These are phyloP conservation scores for Uncinocarpus reesii DNA, from an alignment of 2,329 filamentous ascomycete genomes.

Conservation along the genomic window DNA sequence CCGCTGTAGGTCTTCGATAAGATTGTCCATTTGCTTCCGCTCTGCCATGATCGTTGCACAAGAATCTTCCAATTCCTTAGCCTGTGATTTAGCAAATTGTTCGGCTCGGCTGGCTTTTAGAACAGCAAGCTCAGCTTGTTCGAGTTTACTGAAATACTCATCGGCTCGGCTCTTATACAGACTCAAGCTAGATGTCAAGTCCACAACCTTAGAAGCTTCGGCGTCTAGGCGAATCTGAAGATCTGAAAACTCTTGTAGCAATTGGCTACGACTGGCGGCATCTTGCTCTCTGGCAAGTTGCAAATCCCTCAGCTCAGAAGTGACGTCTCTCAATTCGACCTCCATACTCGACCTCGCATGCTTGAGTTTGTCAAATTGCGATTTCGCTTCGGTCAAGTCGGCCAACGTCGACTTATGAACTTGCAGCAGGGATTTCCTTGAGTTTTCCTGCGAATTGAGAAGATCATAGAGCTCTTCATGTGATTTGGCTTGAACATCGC, in stretches of 20 bases:
- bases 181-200: constrained; percentile 71
- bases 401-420: constrained; percentile 76
- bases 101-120: constrained; percentile 85
- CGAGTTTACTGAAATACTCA: constrained; percentile 93
- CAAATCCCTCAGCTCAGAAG: constrained; percentile 74
- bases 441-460: constrained; percentile 86
- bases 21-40: constrained; percentile 76
- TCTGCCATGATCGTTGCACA: constrained; percentile 86
- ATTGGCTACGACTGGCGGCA: constrained; percentile 71
- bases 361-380: constrained; percentile 75
- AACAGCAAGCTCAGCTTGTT: constrained; percentile 92
- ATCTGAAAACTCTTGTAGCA: constrained; percentile 86
- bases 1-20: constrained; percentile 80
- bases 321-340: constrained; percentile 74
- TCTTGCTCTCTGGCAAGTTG: constrained; percentile 72
- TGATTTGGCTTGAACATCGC: constrained; percentile 84
- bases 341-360: constrained; percentile 70
- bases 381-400: constrained; percentile 77
- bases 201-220: constrained; percentile 72
- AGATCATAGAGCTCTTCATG: constrained; percentile 90
- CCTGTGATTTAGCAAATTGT: constrained; percentile 84
- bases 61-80: constrained; percentile 80
- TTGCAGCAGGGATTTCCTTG: constrained; percentile 67
- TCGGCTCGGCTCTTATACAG: constrained; percentile 88
- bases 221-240: constrained; percentile 86